These are phyloP conservation scores for Setaria italica DNA, from an alignment of 202 grass and related monocot species.

Conservation along the genomic window DNA sequence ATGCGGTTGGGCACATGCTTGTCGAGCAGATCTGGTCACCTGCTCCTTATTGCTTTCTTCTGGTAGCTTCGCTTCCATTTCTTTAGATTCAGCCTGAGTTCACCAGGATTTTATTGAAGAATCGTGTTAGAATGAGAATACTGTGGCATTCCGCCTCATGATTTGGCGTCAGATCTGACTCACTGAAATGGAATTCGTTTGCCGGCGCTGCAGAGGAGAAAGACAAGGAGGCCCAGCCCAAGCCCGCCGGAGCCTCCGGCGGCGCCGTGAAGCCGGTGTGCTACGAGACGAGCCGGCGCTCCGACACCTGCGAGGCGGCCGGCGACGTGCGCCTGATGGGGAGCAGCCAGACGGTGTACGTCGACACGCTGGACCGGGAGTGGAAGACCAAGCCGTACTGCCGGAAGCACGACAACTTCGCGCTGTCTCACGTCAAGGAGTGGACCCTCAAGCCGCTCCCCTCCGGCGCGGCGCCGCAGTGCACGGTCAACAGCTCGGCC, in stretches of 20 bases:
- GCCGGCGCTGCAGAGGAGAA: conserved; percentile 42
- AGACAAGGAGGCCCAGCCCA: conserved; percentile 23
- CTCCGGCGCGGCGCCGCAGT: conserved; percentile 42
- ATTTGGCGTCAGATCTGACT: conserved; percentile 43
- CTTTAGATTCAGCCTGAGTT: conserved; percentile 47
- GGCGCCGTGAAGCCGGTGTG: conserved; percentile 54
- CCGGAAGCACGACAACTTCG: conserved; percentile 71
- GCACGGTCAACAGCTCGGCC: conserved; percentile 67
- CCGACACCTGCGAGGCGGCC: conserved; percentile 74
- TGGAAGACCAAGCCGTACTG: conserved; percentile 79
- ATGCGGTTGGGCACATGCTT: conserved; percentile 20
- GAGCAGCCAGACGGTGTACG: conserved; percentile 54
- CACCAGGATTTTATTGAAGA: background rate
- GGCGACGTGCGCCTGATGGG: conserved; percentile 71
- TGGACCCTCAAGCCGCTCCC: conserved; percentile 59
- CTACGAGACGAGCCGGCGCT: conserved; percentile 72
- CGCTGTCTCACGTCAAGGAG: conserved; percentile 68
- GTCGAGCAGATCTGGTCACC: conserved; percentile 46
- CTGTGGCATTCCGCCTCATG: background rate
- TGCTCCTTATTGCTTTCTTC: background rate
- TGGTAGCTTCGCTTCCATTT: conserved; percentile 7
- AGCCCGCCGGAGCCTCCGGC: background rate
- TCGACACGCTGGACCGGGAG: conserved; percentile 50
- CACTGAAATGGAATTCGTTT: conserved; percentile 33
- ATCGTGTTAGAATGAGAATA: too few species aligned